Percentiles rank a stretch among this genome's conserved stretches.
Conservation (phyloP, 768 basidiomycete species). For the Strobilomyces confusus region DNA sequence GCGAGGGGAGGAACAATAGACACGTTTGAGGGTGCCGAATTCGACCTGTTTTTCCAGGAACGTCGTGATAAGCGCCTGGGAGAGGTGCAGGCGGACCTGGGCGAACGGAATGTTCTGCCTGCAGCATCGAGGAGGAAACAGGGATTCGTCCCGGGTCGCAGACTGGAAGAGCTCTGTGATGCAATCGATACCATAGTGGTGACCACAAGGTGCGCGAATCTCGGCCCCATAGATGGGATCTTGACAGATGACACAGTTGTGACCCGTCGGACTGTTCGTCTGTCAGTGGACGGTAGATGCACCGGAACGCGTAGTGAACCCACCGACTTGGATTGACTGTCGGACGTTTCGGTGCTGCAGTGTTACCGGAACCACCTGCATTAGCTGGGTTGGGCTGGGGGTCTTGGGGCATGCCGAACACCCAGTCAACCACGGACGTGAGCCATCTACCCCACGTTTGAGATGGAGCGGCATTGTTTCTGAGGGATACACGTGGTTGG, state of each 20-base stretch:
- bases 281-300: neutral
- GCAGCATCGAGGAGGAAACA: conserved; percentile 41
- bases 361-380: neutral
- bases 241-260: conserved; percentile 34
- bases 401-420: neutral
- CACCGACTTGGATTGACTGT: conserved; percentile 12
- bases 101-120: conserved; percentile 27
- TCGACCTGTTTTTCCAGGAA: neutral
- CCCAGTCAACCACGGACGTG: conserved; percentile 6
- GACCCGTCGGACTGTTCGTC: conserved; percentile 19
- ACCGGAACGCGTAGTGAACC: neutral
- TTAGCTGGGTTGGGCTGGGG: neutral
- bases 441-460: conserved; percentile 23
- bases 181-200: conserved; percentile 35
- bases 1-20: neutral
- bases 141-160: conserved; percentile 35
- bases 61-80: neutral
- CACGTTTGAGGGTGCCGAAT: neutral
- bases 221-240: conserved; percentile 30
- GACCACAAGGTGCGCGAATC: conserved; percentile 32
- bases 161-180: conserved; percentile 32
- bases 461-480: neutral
- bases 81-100: conserved; percentile 13
- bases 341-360: neutral
- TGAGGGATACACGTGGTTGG: neutral